Evolutionary conservation across 768 basidiomycete genomes (phyloP).

Genomic region (Mycena albidolilacea): DNA sequence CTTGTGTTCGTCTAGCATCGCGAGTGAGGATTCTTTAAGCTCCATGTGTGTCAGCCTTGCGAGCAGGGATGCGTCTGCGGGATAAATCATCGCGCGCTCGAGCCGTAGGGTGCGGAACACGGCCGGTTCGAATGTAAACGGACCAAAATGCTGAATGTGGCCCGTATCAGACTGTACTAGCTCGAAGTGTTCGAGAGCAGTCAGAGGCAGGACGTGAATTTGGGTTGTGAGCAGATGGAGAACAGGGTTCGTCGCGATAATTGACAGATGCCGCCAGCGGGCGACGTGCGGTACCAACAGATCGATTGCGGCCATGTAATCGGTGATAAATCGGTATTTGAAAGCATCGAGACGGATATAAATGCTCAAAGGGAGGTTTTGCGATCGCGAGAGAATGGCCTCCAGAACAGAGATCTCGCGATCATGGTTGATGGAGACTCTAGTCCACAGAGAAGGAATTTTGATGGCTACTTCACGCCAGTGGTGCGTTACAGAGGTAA

Average conservation of each 20-base stretch:
- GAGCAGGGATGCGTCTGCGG: slow-evolving; percentile 30
- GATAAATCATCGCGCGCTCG: slow-evolving; percentile 36
- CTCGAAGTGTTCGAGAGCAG: slow-evolving; percentile 24
- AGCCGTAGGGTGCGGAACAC: slow-evolving; percentile 27
- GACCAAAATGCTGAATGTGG: slow-evolving; percentile 32
- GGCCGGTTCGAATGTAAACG: slow-evolving; percentile 25
- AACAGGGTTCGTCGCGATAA: slow-evolving; percentile 33
- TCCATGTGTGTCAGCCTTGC: slow-evolving; percentile 19
- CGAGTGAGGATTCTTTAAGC: slow-evolving; percentile 32
- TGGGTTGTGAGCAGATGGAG: slow-evolving; percentile 22
- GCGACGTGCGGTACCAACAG: slow-evolving; percentile 9
- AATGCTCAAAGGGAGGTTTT: slow-evolving; percentile 19
- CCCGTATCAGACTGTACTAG: slow-evolving; percentile 33
- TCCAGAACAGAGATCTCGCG: slow-evolving; percentile 29
- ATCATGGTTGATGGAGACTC: slow-evolving; percentile 26
- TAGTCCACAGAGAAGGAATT: slow-evolving; percentile 33
- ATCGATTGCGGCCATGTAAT: slow-evolving; percentile 25
- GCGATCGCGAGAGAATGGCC: slow-evolving; percentile 19
- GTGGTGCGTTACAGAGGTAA: slow-evolving; percentile 19
- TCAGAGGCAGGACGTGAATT: slow-evolving; percentile 10
- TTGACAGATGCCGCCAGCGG: slow-evolving; percentile 24
- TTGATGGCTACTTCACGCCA: slow-evolving; percentile 31
- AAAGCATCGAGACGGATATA: slow-evolving; percentile 32
- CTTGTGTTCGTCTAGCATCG: slow-evolving; percentile 36
- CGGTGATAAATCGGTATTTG: slow-evolving; percentile 26